A percentile compares a stretch with the other conserved stretches of the same genome.
phyloP scores from a whole-genome alignment of 192 early-diverging fungal genomes.

The Coemansia sp. region DNA sequence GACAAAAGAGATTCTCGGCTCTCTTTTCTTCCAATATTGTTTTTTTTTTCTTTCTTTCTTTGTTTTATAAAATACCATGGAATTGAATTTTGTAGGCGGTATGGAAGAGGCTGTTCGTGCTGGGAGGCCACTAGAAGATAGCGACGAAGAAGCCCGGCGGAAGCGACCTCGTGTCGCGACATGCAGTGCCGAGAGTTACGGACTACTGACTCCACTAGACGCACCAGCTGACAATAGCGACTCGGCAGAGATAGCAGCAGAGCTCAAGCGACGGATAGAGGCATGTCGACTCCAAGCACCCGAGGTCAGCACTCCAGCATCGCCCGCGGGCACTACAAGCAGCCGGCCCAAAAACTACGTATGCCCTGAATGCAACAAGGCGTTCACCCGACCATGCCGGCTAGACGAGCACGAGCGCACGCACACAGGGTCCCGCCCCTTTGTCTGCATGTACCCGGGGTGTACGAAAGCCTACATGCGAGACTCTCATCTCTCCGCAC shows the following conservation, averaged over 20 bases:
- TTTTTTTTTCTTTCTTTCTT: neutral
- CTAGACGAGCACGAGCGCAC: conserved; percentile 63
- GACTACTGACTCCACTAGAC: conserved; percentile 10
- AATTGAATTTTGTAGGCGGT: neutral
- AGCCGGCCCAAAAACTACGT: conserved; percentile 21
- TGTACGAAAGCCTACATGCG: conserved; percentile 74
- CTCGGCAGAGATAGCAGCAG: neutral
- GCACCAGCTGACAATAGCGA: neutral
- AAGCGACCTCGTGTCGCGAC: neutral
- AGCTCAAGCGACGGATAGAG: conserved; percentile 6
- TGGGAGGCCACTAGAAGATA: neutral
- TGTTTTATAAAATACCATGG: neutral
- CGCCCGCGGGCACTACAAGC: conserved; percentile 1
- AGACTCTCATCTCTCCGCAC: conserved; percentile 31
- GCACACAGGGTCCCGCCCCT: conserved; percentile 76
- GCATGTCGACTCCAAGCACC: neutral
- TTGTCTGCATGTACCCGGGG: conserved; percentile 62
- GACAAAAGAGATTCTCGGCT: neutral
- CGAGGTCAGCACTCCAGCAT: neutral
- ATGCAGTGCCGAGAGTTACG: neutral
- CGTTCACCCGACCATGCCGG: conserved; percentile 27
- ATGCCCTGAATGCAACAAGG: conserved; percentile 25
- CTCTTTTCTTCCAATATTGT: no score
- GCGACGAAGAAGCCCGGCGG: neutral
- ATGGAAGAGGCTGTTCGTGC: neutral